phyloP scores from a whole-genome alignment of 192 early-diverging fungal genomes.

The Kickxella alabastrina region DNA sequence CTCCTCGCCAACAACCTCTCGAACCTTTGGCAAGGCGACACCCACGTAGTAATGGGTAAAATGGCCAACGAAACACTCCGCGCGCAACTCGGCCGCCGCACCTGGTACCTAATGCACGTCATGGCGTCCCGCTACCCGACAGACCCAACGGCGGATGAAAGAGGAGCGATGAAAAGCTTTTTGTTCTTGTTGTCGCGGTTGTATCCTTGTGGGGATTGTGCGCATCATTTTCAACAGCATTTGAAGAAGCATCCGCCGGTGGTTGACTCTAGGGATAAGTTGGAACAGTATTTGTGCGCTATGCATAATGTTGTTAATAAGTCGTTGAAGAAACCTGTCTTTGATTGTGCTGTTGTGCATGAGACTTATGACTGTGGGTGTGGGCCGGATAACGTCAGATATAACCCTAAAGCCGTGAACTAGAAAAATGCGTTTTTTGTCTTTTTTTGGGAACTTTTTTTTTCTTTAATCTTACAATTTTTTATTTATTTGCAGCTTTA shows the following conservation, averaged over 20 bases:
- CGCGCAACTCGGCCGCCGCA: slow-evolving; percentile 81
- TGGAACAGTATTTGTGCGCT: slow-evolving; percentile 83
- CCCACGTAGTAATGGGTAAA: slow-evolving; percentile 62
- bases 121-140: slow-evolving; percentile 86
- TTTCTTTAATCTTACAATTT: neutral
- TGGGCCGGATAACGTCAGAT: slow-evolving; percentile 44
- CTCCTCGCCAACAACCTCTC: slow-evolving; percentile 18
- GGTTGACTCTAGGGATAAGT: slow-evolving; percentile 62
- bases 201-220: slow-evolving; percentile 98
- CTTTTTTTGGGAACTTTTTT: slow-evolving; percentile 4
- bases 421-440: neutral
- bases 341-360: slow-evolving; percentile 74
- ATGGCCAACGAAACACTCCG: slow-evolving; percentile 69
- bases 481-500: too few species aligned
- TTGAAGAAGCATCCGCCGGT: slow-evolving; percentile 76
- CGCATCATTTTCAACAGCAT: slow-evolving; percentile 78
- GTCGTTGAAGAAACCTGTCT: slow-evolving; percentile 71
- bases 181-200: slow-evolving; percentile 77
- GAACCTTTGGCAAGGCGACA: slow-evolving; percentile 39
- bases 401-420: slow-evolving; percentile 20
- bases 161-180: slow-evolving; percentile 71
- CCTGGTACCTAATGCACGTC: slow-evolving; percentile 92
- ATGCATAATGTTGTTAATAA: slow-evolving; percentile 93
- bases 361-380: slow-evolving; percentile 89
- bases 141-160: slow-evolving; percentile 71